Evolutionary conservation across 768 basidiomycete genomes (phyloP).

Genomic region (Leccinum truebloodii): DNA sequence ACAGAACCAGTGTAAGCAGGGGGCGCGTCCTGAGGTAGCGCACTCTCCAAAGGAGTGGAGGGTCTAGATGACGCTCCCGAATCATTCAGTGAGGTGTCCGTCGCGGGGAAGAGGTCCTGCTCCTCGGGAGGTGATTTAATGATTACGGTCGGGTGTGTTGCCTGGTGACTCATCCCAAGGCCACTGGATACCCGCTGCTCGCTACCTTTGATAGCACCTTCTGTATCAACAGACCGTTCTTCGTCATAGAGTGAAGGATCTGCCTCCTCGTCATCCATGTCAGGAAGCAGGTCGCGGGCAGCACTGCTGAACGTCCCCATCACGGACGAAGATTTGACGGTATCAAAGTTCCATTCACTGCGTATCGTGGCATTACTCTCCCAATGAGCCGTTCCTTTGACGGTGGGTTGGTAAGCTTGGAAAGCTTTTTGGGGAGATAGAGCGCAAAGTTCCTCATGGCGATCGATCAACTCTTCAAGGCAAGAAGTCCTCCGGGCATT

Average conservation of each 20-base stretch:
- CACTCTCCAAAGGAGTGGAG: slow-evolving; percentile 34
- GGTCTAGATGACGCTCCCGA: slow-evolving; percentile 38
- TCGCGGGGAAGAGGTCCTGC: slow-evolving; percentile 44
- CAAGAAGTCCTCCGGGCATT: slow-evolving; percentile 79
- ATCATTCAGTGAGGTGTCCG: slow-evolving; percentile 43
- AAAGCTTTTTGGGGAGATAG: slow-evolving; percentile 58
- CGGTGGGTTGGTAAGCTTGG: slow-evolving; percentile 56
- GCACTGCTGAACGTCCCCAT: slow-evolving; percentile 80
- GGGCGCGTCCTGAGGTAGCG: slow-evolving; percentile 54
- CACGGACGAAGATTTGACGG: slow-evolving; percentile 66
- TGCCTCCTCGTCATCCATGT: slow-evolving; percentile 56
- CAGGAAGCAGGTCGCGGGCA: slow-evolving; percentile 65
- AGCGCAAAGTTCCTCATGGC: slow-evolving; percentile 75
- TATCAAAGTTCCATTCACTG: slow-evolving; percentile 97
- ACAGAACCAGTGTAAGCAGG: slow-evolving; percentile 76
- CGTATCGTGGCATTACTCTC: slow-evolving; percentile 73
- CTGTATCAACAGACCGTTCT: slow-evolving; percentile 60
- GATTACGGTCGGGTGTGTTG: slow-evolving; percentile 70
- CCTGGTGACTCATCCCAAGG: slow-evolving; percentile 53
- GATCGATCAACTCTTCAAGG: slow-evolving; percentile 86
- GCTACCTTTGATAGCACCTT: slow-evolving; percentile 65
- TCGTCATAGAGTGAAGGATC: slow-evolving; percentile 40
- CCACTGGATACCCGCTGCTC: slow-evolving; percentile 42
- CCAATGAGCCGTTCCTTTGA: slow-evolving; percentile 63
- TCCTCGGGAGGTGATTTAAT: slow-evolving; percentile 50